A percentile compares a stretch with the other conserved stretches of the same genome.
phyloP scores from a whole-genome alignment of 2,329 filamentous ascomycete species.

The Lecanicillium sp. region DNA sequence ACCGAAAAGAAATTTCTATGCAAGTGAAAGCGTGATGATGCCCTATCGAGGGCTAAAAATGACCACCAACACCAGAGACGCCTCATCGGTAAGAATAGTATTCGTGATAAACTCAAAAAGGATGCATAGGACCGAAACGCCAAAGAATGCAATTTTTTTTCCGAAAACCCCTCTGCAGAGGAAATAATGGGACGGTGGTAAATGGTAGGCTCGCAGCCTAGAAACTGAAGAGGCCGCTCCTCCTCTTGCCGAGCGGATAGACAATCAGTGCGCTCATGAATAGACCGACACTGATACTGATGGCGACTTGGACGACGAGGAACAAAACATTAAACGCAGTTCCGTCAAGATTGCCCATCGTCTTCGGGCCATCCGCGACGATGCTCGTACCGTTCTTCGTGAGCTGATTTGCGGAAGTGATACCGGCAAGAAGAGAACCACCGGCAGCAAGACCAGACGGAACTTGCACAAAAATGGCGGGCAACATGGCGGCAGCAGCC shows the following conservation, averaged over 20 bases:
- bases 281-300: slow-evolving; percentile 53
- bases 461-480: slow-evolving; percentile 72
- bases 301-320: slow-evolving; percentile 52
- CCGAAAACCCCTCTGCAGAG: no score
- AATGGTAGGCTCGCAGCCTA: slow-evolving; percentile 16
- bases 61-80: no score
- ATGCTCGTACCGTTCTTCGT: slow-evolving; percentile 32
- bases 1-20: no score
- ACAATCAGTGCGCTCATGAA: slow-evolving; percentile 48
- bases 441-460: slow-evolving; percentile 53
- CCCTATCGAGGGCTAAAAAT: no score
- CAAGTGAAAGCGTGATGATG: no score
- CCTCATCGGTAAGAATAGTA: no score
- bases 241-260: slow-evolving; percentile 48
- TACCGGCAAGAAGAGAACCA: slow-evolving; percentile 49
- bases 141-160: no score
- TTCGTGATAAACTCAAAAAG: no score
- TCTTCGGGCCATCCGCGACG: slow-evolving; percentile 13
- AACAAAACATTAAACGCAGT: slow-evolving; percentile 46
- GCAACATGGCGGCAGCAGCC: slow-evolving; percentile 76
- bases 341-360: slow-evolving; percentile 26
- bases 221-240: slow-evolving; percentile 49
- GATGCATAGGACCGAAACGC: no score
- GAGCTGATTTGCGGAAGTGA: slow-evolving; percentile 47
- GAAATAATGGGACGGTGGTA: no score